Base-by-base conservation (phyloP, 257 asterid genomes). In the Rauvolfia tetraphylla region DNA sequence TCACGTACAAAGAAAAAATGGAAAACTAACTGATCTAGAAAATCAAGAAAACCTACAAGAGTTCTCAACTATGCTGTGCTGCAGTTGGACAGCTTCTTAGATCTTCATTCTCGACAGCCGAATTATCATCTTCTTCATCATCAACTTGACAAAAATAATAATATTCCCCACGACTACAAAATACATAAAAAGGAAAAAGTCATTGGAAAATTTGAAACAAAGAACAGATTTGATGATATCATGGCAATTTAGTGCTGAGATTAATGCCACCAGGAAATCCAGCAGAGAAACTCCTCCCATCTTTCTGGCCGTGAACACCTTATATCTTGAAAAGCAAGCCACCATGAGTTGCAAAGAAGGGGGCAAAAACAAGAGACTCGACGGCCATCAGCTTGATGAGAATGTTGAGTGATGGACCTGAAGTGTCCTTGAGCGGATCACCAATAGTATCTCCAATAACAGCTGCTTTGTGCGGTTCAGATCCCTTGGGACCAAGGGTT, bases 351-450 rank as follows among this genome's bases (percentile, higher is more conserved):
- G 89, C 89, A 39, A 85, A 85, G 79, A 85, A 85, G 33, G 89
- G 89, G 34, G 89, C 89, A 54, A 85, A 85, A 34, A 85, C 89
- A 8, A 85, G 89, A 0, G 89, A 85, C 75, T 83, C 89, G 9
- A 85, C 89, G 1, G 89, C 89, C 89, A 85, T 85, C 49, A 85
- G 87, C 87, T 85, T 85, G 81, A 85, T 85, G 25, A 85, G 86
- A 75, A 83, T 83, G 81, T 85, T 85, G 41, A 85, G 86, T 17
- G 89, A 85, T 27, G 89, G 89, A 68, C 89, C 89, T 3, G 89
- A 85, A 42, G 89, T 85, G 80, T 85, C 89, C 77, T 85, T 85
- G 23, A 85, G 80, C 44, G 89, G 89, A 41, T 85, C 89, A 22
- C 89, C 87, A 48, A 85, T 85, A 79, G 89, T 83, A 79, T 85